Evolutionary conservation across 2,329 filamentous ascomycete genomes (phyloP).

Genomic region (Dactylonectria macrodidyma): DNA sequence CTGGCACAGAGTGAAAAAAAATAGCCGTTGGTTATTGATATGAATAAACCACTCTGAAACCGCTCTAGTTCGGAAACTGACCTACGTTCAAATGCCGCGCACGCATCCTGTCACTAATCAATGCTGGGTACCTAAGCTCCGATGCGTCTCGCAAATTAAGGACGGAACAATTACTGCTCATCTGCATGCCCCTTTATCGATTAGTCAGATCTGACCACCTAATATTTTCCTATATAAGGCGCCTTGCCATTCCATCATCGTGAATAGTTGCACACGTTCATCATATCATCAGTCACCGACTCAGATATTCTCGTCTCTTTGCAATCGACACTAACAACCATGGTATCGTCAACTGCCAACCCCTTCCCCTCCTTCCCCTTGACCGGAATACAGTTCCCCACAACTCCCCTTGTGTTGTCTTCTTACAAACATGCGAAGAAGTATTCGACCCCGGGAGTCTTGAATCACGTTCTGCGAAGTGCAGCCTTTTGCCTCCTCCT

Average conservation of each 20-base stretch:
- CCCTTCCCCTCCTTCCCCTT: slow-evolving; percentile 13
- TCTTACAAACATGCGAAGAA: slow-evolving; percentile 11
- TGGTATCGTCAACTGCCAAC: slow-evolving; percentile 8
- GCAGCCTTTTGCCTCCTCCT: slow-evolving; percentile 12
- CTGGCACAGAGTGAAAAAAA: no score
- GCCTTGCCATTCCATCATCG: slow-evolving; percentile 1
- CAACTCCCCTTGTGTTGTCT: slow-evolving; percentile 11
- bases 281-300: neutral
- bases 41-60: slow-evolving; percentile 6
- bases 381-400: slow-evolving; percentile 9
- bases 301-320: slow-evolving; percentile 4
- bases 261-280: neutral
- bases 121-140: slow-evolving; percentile 8
- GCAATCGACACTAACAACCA: slow-evolving; percentile 5
- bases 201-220: slow-evolving; percentile 2
- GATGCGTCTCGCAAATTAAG: slow-evolving; percentile 8
- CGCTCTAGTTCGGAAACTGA: slow-evolving; percentile 7
- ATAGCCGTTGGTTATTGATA: neutral
- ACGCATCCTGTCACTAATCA: slow-evolving; percentile 6
- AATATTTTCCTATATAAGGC: slow-evolving; percentile 9
- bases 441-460: slow-evolving; percentile 11
- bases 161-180: slow-evolving; percentile 5
- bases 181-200: slow-evolving; percentile 5
- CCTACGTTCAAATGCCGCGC: slow-evolving; percentile 10
- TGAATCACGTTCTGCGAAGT: slow-evolving; percentile 12